Percentiles rank a stretch among this genome's conserved stretches.
phyloP scores from a whole-genome alignment of 1,139 yeast genomes.

The Kodamaea suecica region DNA sequence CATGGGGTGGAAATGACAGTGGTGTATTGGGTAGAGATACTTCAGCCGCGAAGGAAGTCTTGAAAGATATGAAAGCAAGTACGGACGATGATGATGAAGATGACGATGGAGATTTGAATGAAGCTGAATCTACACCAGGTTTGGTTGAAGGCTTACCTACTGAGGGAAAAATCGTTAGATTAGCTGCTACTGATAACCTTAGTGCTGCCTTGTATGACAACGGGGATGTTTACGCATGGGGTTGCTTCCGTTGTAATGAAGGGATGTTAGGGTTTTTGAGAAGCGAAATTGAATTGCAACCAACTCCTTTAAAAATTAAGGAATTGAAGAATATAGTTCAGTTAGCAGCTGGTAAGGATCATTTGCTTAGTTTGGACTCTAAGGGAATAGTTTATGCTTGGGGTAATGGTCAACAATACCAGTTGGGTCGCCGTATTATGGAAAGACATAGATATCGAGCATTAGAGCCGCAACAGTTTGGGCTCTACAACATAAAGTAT shows the following conservation, averaged over 20 bases:
- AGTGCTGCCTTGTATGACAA: slow-evolving; percentile 75
- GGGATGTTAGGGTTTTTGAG: slow-evolving; percentile 83
- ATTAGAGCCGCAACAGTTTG: slow-evolving; percentile 75
- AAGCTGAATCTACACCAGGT: slow-evolving; percentile 84
- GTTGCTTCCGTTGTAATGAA: slow-evolving; percentile 90
- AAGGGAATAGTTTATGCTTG: slow-evolving; percentile 90
- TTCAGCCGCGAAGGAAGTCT: slow-evolving; percentile 58
- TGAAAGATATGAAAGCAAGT: slow-evolving; percentile 62
- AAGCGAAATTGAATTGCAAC: slow-evolving; percentile 57
- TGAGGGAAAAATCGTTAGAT: slow-evolving; percentile 55
- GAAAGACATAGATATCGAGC: slow-evolving; percentile 73
- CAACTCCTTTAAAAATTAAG: slow-evolving; percentile 60
- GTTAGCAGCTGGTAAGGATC: slow-evolving; percentile 91
- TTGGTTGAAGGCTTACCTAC: slow-evolving; percentile 66
- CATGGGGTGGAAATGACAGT: slow-evolving; percentile 97
- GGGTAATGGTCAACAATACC: slow-evolving; percentile 96
- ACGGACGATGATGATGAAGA: slow-evolving; percentile 60
- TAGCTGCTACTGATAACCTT: slow-evolving; percentile 92
- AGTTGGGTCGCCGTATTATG: slow-evolving; percentile 78
- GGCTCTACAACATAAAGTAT: slow-evolving; percentile 69
- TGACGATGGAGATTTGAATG: slow-evolving; percentile 82
- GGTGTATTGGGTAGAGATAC: slow-evolving; percentile 88
- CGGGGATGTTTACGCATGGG: slow-evolving; percentile 97
- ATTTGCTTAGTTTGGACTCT: slow-evolving; percentile 74
- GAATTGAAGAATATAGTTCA: slow-evolving; percentile 73